phyloP scores from a whole-genome alignment of 208 protist genomes.

The Leishmania guyanensis region DNA sequence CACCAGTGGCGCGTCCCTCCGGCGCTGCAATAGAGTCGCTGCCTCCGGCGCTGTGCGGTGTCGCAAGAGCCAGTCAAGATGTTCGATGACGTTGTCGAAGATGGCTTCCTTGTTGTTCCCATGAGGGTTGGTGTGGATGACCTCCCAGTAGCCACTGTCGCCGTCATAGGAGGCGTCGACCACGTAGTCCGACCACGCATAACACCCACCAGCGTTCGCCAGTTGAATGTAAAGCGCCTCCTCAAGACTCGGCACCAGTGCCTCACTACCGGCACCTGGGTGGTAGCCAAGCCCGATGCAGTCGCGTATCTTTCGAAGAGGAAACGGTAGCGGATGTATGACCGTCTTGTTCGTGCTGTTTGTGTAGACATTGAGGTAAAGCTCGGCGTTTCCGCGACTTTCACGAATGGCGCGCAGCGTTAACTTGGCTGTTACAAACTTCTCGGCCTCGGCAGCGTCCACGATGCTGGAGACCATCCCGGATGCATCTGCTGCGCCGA shows the following conservation, averaged over 20 bases:
- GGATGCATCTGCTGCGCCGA: not conserved
- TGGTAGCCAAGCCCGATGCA: constrained; percentile 54
- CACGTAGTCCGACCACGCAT: constrained; percentile 83
- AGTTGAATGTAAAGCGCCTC: constrained; percentile 69
- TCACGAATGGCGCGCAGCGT: constrained; percentile 53
- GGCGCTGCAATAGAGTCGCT: constrained; percentile 17
- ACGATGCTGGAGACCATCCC: not conserved
- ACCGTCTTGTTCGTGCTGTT: constrained; percentile 45
- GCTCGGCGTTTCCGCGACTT: constrained; percentile 27
- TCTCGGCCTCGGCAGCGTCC: constrained; percentile 21
- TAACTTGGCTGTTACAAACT: constrained; percentile 42
- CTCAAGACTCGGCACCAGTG: constrained; percentile 29
- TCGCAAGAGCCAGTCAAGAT: constrained; percentile 60
- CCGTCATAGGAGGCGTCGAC: constrained; percentile 71
- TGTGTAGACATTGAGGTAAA: constrained; percentile 54
- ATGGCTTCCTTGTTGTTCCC: constrained; percentile 64
- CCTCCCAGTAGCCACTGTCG: constrained; percentile 57
- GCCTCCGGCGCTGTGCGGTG: constrained; percentile 12
- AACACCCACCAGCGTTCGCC: constrained; percentile 78
- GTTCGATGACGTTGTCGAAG: constrained; percentile 63
- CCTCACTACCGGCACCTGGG: not conserved
- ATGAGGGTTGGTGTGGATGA: constrained; percentile 50
- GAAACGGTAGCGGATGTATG: constrained; percentile 55
- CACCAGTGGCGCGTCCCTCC: constrained; percentile 17
- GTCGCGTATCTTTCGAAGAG: constrained; percentile 64